These are phyloP conservation scores for Acanthamoeba triangularis DNA, from an alignment of 208 protist species.

Conservation along the genomic window DNA sequence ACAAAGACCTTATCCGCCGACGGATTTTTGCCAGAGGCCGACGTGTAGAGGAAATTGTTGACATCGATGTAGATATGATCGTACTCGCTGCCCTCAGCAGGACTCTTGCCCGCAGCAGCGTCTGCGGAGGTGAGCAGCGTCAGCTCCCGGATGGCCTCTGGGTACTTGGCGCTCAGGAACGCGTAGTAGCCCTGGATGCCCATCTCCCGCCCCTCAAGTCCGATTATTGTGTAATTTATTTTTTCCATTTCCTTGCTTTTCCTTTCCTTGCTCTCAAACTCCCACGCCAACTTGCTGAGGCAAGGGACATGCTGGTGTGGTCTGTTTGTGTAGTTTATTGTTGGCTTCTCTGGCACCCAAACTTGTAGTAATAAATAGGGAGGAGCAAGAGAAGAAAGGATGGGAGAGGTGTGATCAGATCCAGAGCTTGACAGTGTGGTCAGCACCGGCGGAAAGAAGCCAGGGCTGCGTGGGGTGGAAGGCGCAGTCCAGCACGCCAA, in stretches of 20 bases:
- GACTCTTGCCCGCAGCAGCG: neutral
- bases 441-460: slow-evolving; percentile 98
- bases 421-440: slow-evolving; percentile 96
- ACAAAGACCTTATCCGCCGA: neutral
- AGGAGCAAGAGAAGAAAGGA: neutral
- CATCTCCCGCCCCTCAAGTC: slow-evolving; percentile 14
- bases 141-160: neutral
- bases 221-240: neutral
- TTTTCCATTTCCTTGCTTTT: neutral
- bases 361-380: neutral
- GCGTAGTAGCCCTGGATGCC: slow-evolving; percentile 57
- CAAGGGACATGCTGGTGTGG: too few species aligned
- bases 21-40: neutral
- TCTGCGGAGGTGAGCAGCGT: neutral
- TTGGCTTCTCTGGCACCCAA: neutral
- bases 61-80: slow-evolving; percentile 68
- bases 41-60: slow-evolving; percentile 73
- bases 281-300: too few species aligned
- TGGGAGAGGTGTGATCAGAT: slow-evolving; percentile 77
- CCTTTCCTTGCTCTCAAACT: too few species aligned
- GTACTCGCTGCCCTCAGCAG: neutral
- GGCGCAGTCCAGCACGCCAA: slow-evolving; percentile 94
- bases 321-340: neutral
- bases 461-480: slow-evolving; percentile 99
- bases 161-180: slow-evolving; percentile 62